Percentiles rank a stretch among this genome's conserved stretches.
Conservation (phyloP, 1,284 basidiomycete genomes). For the Melampsora americana region DNA sequence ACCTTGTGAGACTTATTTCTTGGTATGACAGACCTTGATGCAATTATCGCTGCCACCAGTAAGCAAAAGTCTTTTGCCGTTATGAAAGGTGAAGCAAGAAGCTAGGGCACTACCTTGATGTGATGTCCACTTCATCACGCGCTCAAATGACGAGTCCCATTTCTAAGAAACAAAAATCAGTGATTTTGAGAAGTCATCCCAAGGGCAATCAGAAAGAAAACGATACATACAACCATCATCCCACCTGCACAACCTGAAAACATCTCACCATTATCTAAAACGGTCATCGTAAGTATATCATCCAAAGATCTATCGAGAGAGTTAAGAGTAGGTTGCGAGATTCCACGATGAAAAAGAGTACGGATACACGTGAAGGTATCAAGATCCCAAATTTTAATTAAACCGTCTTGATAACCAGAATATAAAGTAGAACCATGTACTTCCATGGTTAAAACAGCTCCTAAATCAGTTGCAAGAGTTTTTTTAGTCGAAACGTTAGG, state of each 20-base stretch:
- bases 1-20: too few relatives aligned
- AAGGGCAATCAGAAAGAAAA: not conserved
- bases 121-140: constrained; percentile 32
- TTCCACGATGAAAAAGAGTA: constrained; percentile 43
- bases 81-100: constrained; percentile 29
- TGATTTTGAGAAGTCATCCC: not conserved
- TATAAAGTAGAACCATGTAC: constrained; percentile 35
- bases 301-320: constrained; percentile 8
- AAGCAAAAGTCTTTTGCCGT: constrained; percentile 36
- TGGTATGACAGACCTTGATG: constrained; percentile 50
- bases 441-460: constrained; percentile 34
- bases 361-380: constrained; percentile 44
- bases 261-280: constrained; percentile 43
- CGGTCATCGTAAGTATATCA: constrained; percentile 42
- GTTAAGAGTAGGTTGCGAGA: not conserved
- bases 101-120: constrained; percentile 42
- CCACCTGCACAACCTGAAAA: constrained; percentile 44
- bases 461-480: constrained; percentile 25
- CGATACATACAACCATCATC: constrained; percentile 27
- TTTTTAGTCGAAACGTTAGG: not conserved
- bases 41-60: constrained; percentile 53
- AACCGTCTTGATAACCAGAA: constrained; percentile 43
- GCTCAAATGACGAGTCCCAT: constrained; percentile 40
- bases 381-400: constrained; percentile 44
- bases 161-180: constrained; percentile 11